These are phyloP conservation scores for Apiospora hydei DNA, from an alignment of 2,329 filamentous ascomycete genomes.

Conservation along the genomic window DNA sequence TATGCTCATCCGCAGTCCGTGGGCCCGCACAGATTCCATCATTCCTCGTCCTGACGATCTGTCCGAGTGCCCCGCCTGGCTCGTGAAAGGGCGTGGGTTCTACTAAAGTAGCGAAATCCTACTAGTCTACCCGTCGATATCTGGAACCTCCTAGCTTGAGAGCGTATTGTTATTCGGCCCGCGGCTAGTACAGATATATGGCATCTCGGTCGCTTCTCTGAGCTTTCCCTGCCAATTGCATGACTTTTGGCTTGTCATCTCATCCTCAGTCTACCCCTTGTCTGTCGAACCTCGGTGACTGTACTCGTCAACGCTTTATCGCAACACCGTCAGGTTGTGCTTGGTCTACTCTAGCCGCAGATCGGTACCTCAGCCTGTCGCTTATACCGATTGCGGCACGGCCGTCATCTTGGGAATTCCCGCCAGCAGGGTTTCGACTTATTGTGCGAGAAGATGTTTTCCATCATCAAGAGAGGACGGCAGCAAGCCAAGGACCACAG, in stretches of 20 bases:
- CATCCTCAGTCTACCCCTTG: background rate
- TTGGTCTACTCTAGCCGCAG: background rate
- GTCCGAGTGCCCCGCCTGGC: background rate
- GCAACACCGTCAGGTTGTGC: background rate
- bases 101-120: slow-evolving; percentile 10
- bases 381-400: background rate
- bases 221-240: background rate
- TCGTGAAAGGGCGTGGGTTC: background rate
- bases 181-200: background rate
- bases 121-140: slow-evolving; percentile 6
- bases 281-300: background rate
- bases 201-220: background rate
- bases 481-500: slow-evolving; percentile 64
- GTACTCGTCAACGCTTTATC: background rate
- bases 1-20: slow-evolving; percentile 6
- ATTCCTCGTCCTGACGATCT: background rate
- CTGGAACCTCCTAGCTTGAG: background rate
- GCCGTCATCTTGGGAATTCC: background rate
- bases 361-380: background rate
- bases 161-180: background rate
- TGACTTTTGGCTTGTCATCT: background rate
- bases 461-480: slow-evolving; percentile 58
- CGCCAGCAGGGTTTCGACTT: background rate
- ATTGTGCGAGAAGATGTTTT: slow-evolving; percentile 57
- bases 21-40: slow-evolving; percentile 4